Percentiles rank a stretch among this genome's conserved stretches.
Conservation (phyloP, 257 asterid genomes). For the Solanum infundibuliforme region DNA sequence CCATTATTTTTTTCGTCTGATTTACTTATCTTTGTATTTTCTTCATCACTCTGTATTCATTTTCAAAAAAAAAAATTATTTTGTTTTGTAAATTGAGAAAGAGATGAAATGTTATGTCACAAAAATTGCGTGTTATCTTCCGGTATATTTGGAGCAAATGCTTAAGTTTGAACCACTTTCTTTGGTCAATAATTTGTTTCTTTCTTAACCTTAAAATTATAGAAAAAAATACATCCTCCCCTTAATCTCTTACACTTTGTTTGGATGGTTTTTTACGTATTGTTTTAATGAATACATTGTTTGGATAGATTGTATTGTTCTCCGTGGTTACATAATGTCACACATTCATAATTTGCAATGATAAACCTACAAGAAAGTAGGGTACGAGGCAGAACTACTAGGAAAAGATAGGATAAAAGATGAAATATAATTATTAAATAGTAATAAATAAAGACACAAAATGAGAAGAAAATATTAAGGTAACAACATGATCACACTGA, state of each 20-base stretch:
- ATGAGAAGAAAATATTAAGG: no score
- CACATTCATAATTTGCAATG: no score
- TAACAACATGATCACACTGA: no score
- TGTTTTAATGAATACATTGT: no score
- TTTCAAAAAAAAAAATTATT: not conserved
- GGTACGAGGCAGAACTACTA: no score
- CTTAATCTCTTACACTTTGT: not conserved
- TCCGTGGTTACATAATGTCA: no score
- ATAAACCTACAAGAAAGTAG: no score
- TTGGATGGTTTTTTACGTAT: no score
- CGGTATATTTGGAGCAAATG: not conserved
- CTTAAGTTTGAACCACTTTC: not conserved
- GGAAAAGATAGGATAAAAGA: no score
- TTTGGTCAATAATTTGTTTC: not conserved
- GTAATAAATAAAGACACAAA: no score
- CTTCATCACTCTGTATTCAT: not conserved
- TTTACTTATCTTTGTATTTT: not conserved
- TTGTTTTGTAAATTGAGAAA: not conserved
- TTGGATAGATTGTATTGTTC: no score
- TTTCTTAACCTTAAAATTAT: not conserved
- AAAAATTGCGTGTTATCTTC: not conserved
- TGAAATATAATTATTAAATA: no score
- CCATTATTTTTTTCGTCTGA: constrained; percentile 15
- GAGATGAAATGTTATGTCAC: not conserved
- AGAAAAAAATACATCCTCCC: not conserved